These are phyloP conservation scores for Colletotrichum tanaceti DNA, from an alignment of 2,329 filamentous ascomycete species.

Conservation along the genomic window DNA sequence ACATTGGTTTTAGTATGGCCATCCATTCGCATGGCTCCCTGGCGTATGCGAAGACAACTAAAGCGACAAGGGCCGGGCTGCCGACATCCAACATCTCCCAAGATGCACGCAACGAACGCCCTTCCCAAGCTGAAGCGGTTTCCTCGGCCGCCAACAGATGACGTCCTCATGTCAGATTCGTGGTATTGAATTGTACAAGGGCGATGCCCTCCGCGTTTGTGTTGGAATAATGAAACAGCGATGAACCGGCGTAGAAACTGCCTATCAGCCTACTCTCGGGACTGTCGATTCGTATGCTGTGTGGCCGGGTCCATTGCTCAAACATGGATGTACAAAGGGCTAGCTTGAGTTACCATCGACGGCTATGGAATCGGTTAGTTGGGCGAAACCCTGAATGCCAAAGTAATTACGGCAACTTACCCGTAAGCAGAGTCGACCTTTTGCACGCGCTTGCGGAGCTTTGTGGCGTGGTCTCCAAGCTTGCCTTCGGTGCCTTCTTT, in stretches of 20 bases:
- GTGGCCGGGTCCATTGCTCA: neutral
- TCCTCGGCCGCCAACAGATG: constrained; percentile 9
- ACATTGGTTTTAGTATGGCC: constrained; percentile 17
- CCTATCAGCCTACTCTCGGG: neutral
- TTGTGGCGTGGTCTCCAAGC: constrained; percentile 41
- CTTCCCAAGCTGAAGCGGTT: neutral
- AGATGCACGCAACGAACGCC: constrained; percentile 5
- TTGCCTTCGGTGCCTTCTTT: constrained; percentile 46
- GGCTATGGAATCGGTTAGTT: constrained; percentile 43
- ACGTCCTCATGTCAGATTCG: too few relatives aligned
- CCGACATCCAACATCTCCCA: constrained; percentile 2
- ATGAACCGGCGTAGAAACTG: constrained; percentile 12
- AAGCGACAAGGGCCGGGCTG: neutral
- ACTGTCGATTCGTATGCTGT: neutral
- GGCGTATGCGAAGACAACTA: neutral
- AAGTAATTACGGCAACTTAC: constrained; percentile 40
- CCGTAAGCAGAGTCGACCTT: constrained; percentile 55
- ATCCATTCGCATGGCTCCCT: constrained; percentile 17
- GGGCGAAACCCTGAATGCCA: neutral
- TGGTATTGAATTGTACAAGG: neutral
- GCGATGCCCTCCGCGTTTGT: neutral
- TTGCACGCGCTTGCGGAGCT: constrained; percentile 48
- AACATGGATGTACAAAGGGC: neutral
- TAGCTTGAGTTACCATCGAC: constrained; percentile 49
- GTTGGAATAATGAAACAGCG: neutral